Evolutionary conservation across 1,139 yeast species (phyloP), one percentile per base, ranked within the genome.

Genomic region (Chernovozyma sophiae-reginae): DNA sequence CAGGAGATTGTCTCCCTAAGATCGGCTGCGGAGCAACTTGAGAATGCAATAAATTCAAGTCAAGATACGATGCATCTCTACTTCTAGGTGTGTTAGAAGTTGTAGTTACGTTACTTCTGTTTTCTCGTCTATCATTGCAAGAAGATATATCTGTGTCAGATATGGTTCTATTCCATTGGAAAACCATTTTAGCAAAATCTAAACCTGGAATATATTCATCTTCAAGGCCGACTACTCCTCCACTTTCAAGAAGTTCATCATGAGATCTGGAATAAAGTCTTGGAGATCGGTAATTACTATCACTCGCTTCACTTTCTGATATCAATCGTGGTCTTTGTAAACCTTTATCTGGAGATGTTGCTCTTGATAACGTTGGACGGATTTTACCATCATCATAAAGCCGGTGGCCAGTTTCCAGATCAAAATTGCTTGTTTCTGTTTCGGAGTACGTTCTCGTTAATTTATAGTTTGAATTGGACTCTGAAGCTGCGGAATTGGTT

Each of bases 131-230:
- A 19, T 20, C 22, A 16, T 36, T 18, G 34, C n/a, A 33, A 14
- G 36, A 32, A n/a, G 41, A 30, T n/a, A 26, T 33, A 15, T 35
- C 28, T 12, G 15, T 5, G 38, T 24, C 42, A 46, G n/a, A 50
- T 38, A 19, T 40, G 47, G n/a, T 41, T 46, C 25, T 53, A 39
- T 58, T 60, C 76, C 76, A 70, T 36, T 58, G 54, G 44, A 59
- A 60, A 2, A 69, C 49, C 55, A 66, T 59, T 31, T 68, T 67
- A 15, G 70, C 65, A 47, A 76, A 77, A 45, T 74, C 77, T 30
- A 82, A 60, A 20, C 81, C 85, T 0, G 89, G 89, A 13, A 82
- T 72, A 49, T 81, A 82, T 50, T 83, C 90, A 53, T 82, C 90
- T 48, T 79, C 82, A 45, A 81, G 62, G 1, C 85, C 86, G 17